Base-by-base conservation (phyloP, 345 rosid species). In the Anacardium occidentale region DNA sequence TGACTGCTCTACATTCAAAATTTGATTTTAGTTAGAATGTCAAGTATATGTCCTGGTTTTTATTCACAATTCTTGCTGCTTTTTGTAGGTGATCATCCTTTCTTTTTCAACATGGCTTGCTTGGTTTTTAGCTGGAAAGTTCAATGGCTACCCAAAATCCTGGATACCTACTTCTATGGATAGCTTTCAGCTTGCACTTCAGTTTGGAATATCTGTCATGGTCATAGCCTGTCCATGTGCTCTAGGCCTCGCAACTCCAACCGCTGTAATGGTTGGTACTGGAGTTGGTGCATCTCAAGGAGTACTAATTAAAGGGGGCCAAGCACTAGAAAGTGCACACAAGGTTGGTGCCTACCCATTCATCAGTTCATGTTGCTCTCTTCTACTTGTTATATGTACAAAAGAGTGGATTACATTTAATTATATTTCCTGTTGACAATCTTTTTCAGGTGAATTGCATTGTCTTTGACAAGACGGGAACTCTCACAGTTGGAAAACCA, bases 161-260 rank as follows among this genome's bases (percentile, higher is more conserved):
- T 94, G 99, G 99, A 89, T 94, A 50, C 99, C 99, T 21, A 77
- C 86, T 69, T 90, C 98, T 13, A 89, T 94, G 98, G 99, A 94
- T 78, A 89, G 92, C 71, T 94, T 94, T 47, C 83, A 94, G 82
- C 91, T 94, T 29, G 91, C 98, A 45, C 94, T 94, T 53, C 99
- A 94, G 77, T 92, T 94, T n/a, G 99, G 99, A 53, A 94, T 94
- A 74, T 90, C 99, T 21, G 99, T 94, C 26, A 90, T 94, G 97
- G 99, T 94, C 75, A 92, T 94, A 62, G 99, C 99, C 44, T 94
- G 99, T 69, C 99, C 98, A 24, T 94, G 99, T 75, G 98, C 99
- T 72, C 85, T 94, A 13, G 98, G 98, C 10, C 84, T 94, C 13
- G 99, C 99, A n/a, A 94, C 99, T 62, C 98, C 99, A 22, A 94